Base-by-base conservation (phyloP, 306 rosid genomes). In the Oxytropis ochrocephala region DNA sequence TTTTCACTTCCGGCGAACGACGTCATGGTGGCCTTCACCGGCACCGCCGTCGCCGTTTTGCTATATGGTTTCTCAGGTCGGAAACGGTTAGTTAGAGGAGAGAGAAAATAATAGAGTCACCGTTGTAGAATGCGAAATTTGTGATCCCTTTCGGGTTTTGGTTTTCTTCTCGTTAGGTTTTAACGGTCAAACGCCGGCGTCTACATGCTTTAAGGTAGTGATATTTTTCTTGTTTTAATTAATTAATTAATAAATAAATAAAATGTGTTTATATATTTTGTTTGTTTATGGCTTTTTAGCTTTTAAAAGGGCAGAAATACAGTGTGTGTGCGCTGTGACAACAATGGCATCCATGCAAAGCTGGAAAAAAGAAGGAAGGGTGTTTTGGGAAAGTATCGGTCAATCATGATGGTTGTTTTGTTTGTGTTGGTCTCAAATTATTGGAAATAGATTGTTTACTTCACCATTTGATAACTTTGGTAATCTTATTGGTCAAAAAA, bases 151-250 rank as follows among this genome's bases (percentile, higher is more conserved):
- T 52, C 16, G 19, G 17, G 32, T 78, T 72, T 41, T 16, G 47
- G 19, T 18, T 66, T 42, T 24, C n/a, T 51, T 62, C 3, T 62
- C 1, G 60, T 64, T 73, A 69, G 77, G 77, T 82, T 78, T 78
- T 53, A 82, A 82, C 86, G 83, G 83, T 82, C 86, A 82, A 82
- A 82, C 81, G 80, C 81, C 81, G 83, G 86, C 75, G 75, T 73
- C 16, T 67, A 75, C 59, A 36, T 43, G 65, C 67, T 75, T 52
- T 47, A 74, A 52, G 58, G 24, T 38, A n/a, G n/a, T n/a, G n/a
- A n/a, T n/a, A 14, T 53, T 65, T 57, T 80, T 69, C 41, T n/a
- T 24, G 11, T 30, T 53, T 32, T 58, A 58, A 1, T 8, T 6
- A n/a, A 50, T 30, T 61, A 19, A n/a, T 14, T 36, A 19, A 12